Base-by-base conservation (phyloP, 192 early-diverging fungal genomes). In the Coemansia sp. region DNA sequence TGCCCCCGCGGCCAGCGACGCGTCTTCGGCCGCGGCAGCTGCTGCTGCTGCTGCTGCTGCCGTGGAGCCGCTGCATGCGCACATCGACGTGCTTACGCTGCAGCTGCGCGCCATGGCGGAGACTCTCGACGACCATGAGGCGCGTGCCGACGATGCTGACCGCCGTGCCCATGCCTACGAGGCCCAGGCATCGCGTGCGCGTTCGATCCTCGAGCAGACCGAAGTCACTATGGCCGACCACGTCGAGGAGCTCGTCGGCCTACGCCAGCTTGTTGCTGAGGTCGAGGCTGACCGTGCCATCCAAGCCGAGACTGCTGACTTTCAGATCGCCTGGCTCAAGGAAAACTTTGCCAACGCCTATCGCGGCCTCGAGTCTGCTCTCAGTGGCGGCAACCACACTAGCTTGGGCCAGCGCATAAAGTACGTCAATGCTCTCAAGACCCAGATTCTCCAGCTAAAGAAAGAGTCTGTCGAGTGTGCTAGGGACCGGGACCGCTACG, bases 311-410 rank as follows among this genome's bases (percentile, higher is more conserved):
- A 64, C 74, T 39, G 59, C 60, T 27, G 68, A 75, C 26, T 81
- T 74, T 65, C 78, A 81, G 60, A 75, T 71, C 60, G 56, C 48
- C 27, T 81, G 78, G 78, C 72, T 81, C 21, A 74, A 74, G 61
- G 72, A 75, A 8, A 74, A 81, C 59, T 70, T 74, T 62, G 55
- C 72, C 10, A 61, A 62, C 34, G 78, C 72, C 1, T 81, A 75
- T 40, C 60, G 60, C 7, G 78, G 74, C 9, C 50, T 81, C 26
- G 72, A 81, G 34, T 35, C 17, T 5, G 61, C 70, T 19, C 63
- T 81, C 18, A 65, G 61, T 48, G 61, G 56, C 22, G 64, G 65
- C 35, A 72, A 72, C 14, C 78, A 81, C 37, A 59, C 46, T 0
- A 81, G 75, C 43, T 44, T 81, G 58, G 53, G 58, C n/a, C 78